These are phyloP conservation scores for Scleroderma citrinum DNA, from an alignment of 768 basidiomycete genomes.

Conservation along the genomic window DNA sequence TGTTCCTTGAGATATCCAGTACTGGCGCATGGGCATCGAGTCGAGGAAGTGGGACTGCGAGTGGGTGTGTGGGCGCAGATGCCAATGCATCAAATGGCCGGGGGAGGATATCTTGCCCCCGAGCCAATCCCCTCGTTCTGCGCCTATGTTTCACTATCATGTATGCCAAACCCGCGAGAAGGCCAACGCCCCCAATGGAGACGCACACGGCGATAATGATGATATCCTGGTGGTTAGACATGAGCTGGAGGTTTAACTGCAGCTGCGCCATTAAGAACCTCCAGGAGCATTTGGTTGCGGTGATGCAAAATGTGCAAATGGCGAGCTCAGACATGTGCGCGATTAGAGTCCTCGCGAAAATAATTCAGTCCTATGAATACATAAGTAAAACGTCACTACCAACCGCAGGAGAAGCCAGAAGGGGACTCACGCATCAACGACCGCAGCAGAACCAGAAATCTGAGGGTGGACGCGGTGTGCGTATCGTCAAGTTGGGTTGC, in stretches of 20 bases:
- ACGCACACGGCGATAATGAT: conserved; percentile 13
- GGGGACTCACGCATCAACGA: conserved; percentile 39
- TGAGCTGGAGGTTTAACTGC: neutral
- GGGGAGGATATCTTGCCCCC: conserved; percentile 20
- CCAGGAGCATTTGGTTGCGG: neutral
- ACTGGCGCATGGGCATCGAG: neutral
- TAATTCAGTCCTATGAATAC: conserved; percentile 24
- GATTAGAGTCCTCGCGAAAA: conserved; percentile 14
- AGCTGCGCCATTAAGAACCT: neutral
- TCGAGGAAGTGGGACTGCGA: neutral
- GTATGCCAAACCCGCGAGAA: conserved; percentile 10
- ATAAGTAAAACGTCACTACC: neutral
- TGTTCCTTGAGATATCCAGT: conserved; percentile 2
- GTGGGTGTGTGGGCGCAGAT: conserved; percentile 6
- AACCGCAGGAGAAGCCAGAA: neutral
- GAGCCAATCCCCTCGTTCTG: conserved; percentile 7
- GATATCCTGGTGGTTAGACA: conserved; percentile 2
- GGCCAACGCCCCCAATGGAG: conserved; percentile 16
- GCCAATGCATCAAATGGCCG: conserved; percentile 16
- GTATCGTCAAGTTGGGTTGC: neutral
- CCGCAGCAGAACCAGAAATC: conserved; percentile 18
- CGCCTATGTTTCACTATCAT: conserved; percentile 15
- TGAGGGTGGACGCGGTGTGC: neutral
- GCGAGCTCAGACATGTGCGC: neutral
- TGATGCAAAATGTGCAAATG: neutral